A percentile compares a stretch with the other conserved stretches of the same genome.
These are phyloP conservation scores for Harringtonia lauricola DNA, from an alignment of 2,329 filamentous ascomycete genomes.

Conservation along the genomic window DNA sequence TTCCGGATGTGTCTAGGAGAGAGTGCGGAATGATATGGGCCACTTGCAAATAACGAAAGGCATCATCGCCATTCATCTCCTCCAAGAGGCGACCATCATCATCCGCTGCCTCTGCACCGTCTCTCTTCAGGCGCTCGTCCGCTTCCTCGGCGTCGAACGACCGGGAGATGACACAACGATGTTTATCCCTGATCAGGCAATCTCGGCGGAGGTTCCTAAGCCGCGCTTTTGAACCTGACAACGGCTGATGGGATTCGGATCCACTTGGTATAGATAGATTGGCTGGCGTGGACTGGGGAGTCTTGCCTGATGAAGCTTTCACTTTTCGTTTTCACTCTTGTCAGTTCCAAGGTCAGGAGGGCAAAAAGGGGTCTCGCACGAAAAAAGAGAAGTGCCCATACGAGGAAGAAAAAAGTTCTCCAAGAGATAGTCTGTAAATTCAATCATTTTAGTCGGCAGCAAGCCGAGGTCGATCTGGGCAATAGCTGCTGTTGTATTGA, in stretches of 20 bases:
- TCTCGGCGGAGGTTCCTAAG: not conserved
- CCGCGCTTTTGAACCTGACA: not conserved
- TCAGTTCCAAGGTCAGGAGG: no score
- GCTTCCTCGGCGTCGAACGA: not conserved
- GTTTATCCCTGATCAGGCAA: not conserved
- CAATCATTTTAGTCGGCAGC: no score
- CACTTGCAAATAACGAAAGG: not conserved
- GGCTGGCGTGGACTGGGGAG: not conserved
- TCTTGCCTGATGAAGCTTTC: not conserved
- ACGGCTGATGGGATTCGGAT: not conserved
- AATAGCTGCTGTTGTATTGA: no score
- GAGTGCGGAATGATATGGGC: not conserved
- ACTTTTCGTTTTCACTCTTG: no score
- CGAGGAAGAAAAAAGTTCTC: not conserved
- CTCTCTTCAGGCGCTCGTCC: not conserved
- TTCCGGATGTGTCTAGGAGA: not conserved
- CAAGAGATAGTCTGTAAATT: not conserved
- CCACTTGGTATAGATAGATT: not conserved
- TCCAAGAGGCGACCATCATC: not conserved
- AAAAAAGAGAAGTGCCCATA: not conserved
- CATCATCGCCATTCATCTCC: not conserved
- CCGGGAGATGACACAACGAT: not conserved
- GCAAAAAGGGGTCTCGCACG: not conserved
- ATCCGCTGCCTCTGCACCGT: no score
- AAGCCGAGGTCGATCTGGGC: no score